Percentiles rank a stretch among this genome's conserved stretches.
These are phyloP conservation scores for Pelargonium australe DNA, from an alignment of 441 rosid species.

Conservation along the genomic window DNA sequence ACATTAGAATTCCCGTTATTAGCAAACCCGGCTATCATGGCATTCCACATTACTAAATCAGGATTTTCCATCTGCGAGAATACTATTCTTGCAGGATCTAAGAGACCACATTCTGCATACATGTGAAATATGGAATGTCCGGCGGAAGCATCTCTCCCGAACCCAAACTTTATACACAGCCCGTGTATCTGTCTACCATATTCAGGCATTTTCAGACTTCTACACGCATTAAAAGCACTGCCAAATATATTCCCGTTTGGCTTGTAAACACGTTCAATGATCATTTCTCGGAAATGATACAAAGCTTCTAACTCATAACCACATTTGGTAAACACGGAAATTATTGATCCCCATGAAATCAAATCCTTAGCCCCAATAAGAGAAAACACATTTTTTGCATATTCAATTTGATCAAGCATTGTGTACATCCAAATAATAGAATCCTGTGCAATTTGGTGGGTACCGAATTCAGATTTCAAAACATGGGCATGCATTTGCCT, in stretches of 20 bases:
- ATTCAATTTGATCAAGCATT: slow-evolving; percentile 33
- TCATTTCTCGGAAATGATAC: slow-evolving; percentile 39
- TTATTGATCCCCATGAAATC: slow-evolving; percentile 52
- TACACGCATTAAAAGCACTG: slow-evolving; percentile 47
- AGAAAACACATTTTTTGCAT: slow-evolving; percentile 38
- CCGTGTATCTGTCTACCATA: slow-evolving; percentile 50
- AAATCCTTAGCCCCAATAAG: slow-evolving; percentile 37
- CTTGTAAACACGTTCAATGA: slow-evolving; percentile 32
- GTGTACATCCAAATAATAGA: slow-evolving; percentile 55
- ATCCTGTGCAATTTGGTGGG: slow-evolving; percentile 44
- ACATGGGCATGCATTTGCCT: slow-evolving; percentile 54
- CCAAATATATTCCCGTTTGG: slow-evolving; percentile 54
- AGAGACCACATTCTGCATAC: slow-evolving; percentile 44
- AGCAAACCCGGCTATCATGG: slow-evolving; percentile 42
- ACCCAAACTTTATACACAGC: slow-evolving; percentile 43
- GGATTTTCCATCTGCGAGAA: slow-evolving; percentile 42
- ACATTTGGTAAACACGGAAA: slow-evolving; percentile 43
- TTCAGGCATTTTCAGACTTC: slow-evolving; percentile 35
- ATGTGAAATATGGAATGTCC: slow-evolving; percentile 50
- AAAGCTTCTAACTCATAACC: slow-evolving; percentile 45
- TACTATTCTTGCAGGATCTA: slow-evolving; percentile 33
- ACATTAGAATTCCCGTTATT: slow-evolving; percentile 31
- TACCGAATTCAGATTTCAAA: slow-evolving; percentile 34
- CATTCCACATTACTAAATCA: slow-evolving; percentile 55
- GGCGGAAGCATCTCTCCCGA: slow-evolving; percentile 26